These are phyloP conservation scores for Carex myosuroides DNA, from an alignment of 176 grass and related monocot genomes.

Conservation along the genomic window DNA sequence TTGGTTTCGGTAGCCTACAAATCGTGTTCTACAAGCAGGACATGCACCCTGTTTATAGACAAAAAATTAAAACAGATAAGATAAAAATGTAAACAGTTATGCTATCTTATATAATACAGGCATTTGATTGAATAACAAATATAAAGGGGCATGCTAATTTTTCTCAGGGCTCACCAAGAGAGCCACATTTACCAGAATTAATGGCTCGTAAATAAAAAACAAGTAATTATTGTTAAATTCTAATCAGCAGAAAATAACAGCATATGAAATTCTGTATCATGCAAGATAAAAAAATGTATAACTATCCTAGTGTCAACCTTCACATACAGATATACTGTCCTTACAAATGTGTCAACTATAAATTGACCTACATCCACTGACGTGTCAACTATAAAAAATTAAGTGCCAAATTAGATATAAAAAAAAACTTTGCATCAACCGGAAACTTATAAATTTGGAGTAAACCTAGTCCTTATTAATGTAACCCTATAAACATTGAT, in stretches of 20 bases:
- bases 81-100: neutral
- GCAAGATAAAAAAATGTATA: neutral
- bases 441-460: neutral
- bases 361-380: neutral
- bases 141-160: neutral
- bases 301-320: neutral
- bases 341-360: neutral
- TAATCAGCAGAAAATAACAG: neutral
- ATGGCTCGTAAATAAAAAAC: neutral
- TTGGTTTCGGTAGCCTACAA: constrained; percentile 68
- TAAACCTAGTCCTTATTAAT: neutral
- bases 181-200: neutral
- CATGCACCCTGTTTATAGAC: constrained; percentile 57
- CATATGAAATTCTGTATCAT: neutral
- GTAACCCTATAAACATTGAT: neutral
- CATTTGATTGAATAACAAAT: neutral
- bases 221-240: neutral
- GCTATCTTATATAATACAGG: neutral
- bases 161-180: neutral
- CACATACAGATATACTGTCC: neutral
- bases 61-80: neutral
- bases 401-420: neutral
- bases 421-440: neutral
- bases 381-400: neutral
- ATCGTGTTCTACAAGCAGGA: constrained; percentile 73